Conservation (phyloP, 179 eudicot species). For the Corrigiola litoralis region DNA sequence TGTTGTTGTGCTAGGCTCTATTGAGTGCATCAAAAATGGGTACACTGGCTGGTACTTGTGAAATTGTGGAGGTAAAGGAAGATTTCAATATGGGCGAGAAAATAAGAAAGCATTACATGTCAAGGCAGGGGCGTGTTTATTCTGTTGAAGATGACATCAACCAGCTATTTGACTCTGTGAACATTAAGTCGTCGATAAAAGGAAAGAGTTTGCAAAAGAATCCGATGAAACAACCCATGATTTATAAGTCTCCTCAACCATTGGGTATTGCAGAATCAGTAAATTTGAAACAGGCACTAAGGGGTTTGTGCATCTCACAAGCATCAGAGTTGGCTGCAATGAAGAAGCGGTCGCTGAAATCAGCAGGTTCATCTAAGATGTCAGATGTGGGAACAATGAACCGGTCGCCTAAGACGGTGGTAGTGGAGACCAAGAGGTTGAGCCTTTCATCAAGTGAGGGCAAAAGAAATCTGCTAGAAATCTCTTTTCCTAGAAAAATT, state of each 20-base stretch:
- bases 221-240: constrained; percentile 67
- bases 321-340: constrained; percentile 92
- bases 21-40: constrained; percentile 31
- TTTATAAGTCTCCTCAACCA: constrained; percentile 40
- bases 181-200: constrained; percentile 35
- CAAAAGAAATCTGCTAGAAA: constrained; percentile 36
- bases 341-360: constrained; percentile 48
- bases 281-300: constrained; percentile 71
- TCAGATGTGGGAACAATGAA: constrained; percentile 43
- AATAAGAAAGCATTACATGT: constrained; percentile 25
- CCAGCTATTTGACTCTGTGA: constrained; percentile 63
- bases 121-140: constrained; percentile 35
- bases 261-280: constrained; percentile 60
- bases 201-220: constrained; percentile 41
- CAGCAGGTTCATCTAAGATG: constrained; percentile 32
- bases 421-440: constrained; percentile 32
- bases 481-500: constrained; percentile 45
- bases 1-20: background rate
- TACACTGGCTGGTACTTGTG: constrained; percentile 29
- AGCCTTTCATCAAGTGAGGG: constrained; percentile 26
- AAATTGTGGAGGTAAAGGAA: constrained; percentile 50
- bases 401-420: constrained; percentile 35
- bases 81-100: constrained; percentile 28
- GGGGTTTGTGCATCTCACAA: constrained; percentile 81
- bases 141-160: constrained; percentile 71